Evolutionary conservation across 2,329 filamentous ascomycete species (phyloP).

Genomic region (Fusarium pseudograminearum): DNA sequence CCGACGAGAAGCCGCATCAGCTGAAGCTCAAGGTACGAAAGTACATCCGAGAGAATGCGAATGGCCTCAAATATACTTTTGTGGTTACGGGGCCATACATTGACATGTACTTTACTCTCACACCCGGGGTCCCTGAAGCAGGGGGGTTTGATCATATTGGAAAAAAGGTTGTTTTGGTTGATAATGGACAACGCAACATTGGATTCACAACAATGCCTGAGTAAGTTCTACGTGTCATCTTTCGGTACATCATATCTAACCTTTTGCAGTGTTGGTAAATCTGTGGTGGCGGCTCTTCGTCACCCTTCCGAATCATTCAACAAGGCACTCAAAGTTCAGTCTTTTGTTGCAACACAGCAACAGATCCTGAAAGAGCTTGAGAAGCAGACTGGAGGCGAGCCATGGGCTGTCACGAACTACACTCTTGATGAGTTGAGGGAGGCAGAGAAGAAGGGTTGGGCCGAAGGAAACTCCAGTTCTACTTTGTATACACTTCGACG

Average conservation of each 20-base stretch:
- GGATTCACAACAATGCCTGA: constrained; percentile 79
- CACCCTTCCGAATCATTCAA: constrained; percentile 66
- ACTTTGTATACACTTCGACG: constrained; percentile 71
- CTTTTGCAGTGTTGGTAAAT: constrained; percentile 69
- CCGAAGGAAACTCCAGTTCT: constrained; percentile 62
- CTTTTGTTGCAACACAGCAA: constrained; percentile 74
- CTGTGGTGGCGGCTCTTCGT: constrained; percentile 71
- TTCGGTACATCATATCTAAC: not conserved
- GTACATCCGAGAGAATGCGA: constrained; percentile 65
- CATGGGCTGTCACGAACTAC: constrained; percentile 53
- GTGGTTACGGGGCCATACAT: constrained; percentile 78
- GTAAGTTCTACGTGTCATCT: constrained; percentile 57
- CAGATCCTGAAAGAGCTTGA: constrained; percentile 76
- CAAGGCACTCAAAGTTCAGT: constrained; percentile 74
- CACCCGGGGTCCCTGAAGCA: constrained; percentile 42
- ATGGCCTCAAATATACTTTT: constrained; percentile 71
- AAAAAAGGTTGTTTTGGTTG: constrained; percentile 71
- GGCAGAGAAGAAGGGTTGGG: constrained; percentile 71
- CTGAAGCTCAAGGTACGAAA: constrained; percentile 76
- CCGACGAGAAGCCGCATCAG: constrained; percentile 75
- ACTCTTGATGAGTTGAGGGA: constrained; percentile 65
- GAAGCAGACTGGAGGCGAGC: constrained; percentile 68
- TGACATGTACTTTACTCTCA: constrained; percentile 68
- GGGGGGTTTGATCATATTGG: constrained; percentile 70
- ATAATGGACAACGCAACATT: constrained; percentile 70